phyloP scores from a whole-genome alignment of 164 flowering plant species.

The Nelumbo lutea region DNA sequence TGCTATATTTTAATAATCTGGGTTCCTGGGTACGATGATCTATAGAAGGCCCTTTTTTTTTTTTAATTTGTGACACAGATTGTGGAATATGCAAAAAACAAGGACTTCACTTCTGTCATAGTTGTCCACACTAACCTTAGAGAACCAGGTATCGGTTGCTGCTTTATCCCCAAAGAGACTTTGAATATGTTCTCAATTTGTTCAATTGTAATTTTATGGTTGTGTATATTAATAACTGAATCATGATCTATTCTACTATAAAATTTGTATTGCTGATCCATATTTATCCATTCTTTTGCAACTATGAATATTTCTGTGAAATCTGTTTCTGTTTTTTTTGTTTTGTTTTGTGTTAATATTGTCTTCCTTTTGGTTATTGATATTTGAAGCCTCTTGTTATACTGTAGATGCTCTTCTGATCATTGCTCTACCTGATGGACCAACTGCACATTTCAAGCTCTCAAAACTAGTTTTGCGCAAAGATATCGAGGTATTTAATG shows the following conservation, averaged over 20 bases:
- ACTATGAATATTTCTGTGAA: background rate
- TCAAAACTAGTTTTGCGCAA: constrained; percentile 77
- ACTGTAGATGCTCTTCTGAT: constrained; percentile 73
- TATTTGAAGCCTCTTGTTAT: background rate
- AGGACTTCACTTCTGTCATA: constrained; percentile 75
- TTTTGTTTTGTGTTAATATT: too few species aligned
- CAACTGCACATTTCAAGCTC: constrained; percentile 95
- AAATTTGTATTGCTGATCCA: background rate
- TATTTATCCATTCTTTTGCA: background rate
- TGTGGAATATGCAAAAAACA: constrained; percentile 72
- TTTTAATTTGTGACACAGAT: constrained; percentile 36
- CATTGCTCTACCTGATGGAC: constrained; percentile 83
- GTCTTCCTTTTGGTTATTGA: background rate
- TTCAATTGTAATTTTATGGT: background rate
- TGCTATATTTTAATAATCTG: too few species aligned
- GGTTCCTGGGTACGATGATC: too few species aligned
- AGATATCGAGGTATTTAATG: constrained; percentile 70
- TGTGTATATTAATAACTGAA: background rate
- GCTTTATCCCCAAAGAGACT: background rate
- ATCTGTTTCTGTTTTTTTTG: background rate
- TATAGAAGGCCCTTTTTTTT: too few species aligned
- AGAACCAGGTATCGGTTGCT: constrained; percentile 63
- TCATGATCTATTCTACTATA: too few species aligned
- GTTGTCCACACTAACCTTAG: constrained; percentile 91
- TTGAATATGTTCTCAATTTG: background rate